Percentiles rank a stretch among this genome's conserved stretches.
Conservation (phyloP, 805 yeast genomes). For the Candida arabinofermentans region DNA sequence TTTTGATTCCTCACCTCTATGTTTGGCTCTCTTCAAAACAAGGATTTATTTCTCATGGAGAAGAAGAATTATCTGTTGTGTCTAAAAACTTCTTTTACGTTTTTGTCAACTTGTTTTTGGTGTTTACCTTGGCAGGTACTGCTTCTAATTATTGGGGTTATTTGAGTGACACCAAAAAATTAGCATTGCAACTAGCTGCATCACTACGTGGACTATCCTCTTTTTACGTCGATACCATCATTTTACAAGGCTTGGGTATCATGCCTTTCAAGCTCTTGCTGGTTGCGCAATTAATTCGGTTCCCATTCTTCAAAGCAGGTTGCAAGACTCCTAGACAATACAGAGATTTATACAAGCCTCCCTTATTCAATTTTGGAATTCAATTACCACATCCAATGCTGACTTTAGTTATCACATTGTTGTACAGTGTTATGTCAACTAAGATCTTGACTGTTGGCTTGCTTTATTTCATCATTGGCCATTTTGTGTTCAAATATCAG, state of each 20-base stretch:
- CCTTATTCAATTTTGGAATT: conserved; percentile 86
- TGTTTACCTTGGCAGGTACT: conserved; percentile 91
- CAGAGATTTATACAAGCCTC: conserved; percentile 74
- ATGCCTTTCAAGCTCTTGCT: conserved; percentile 84
- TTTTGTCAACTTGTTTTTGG: conserved; percentile 88
- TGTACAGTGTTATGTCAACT: conserved; percentile 86
- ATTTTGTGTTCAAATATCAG: conserved; percentile 87
- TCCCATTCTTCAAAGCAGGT: conserved; percentile 59
- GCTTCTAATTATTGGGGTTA: conserved; percentile 77
- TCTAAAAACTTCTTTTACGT: conserved; percentile 92
- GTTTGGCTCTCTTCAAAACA: conserved; percentile 79
- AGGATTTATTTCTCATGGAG: conserved; percentile 89
- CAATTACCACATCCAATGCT: conserved; percentile 89
- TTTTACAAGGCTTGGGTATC: conserved; percentile 82
- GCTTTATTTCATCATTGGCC: conserved; percentile 79
- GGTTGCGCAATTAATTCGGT: conserved; percentile 71
- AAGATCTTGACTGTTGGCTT: conserved; percentile 83
- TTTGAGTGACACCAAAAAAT: conserved; percentile 81
- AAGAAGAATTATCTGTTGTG: conserved; percentile 85
- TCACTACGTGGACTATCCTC: conserved; percentile 75
- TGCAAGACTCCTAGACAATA: conserved; percentile 84
- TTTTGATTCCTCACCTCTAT: conserved; percentile 79
- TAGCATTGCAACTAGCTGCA: conserved; percentile 82
- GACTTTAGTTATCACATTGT: conserved; percentile 76
- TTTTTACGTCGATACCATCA: conserved; percentile 84